Base-by-base conservation (phyloP, 2,329 filamentous ascomycete genomes). In the Lachnellula willkommii region DNA sequence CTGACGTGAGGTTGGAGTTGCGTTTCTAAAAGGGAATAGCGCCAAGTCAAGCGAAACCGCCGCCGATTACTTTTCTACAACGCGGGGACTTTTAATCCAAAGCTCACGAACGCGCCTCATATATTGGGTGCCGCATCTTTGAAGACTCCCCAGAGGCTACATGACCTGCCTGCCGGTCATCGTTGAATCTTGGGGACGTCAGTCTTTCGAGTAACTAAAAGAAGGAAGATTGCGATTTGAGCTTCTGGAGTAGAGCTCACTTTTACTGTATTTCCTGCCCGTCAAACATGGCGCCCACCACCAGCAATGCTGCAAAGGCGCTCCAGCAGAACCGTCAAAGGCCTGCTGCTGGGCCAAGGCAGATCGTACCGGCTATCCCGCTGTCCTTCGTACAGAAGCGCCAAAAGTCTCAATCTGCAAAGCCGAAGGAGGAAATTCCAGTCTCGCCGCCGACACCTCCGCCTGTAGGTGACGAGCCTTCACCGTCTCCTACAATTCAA, bases 101-200 rank as follows among this genome's bases (percentile, higher is more conserved):
- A 50, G 32, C 22, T 24, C 17, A 50, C 14, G 32, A 14, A 50
- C 48, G 32, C 48, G 39, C 32, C 47, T 24, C 45, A 47, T 26
- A 20, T 15, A 47, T 39, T 35, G n/a, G 48, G 54, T 55, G 48
- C 57, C 47, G 42, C 36, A 40, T 45, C 26, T 52, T 40, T 49
- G 59, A 57, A 63, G 65, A 66, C 65, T 67, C 66, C 68, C 66
- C 66, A 64, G 66, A 68, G 67, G 57, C 61, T 68, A 65, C 66
- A 69, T 68, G 65, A 68, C 66, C 65, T 61, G 52, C 48, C 50
- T 50, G 36, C 54, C 60, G 68, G 68, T 68, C 66, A 66, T 64
- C 63, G 68, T 68, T 68, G 58, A 69, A 68, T 68, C 67, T 69
- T 68, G 68, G 68, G 68, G 68, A 70, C 65, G 67, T 69, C 68